Evolutionary conservation across 2,329 filamentous ascomycete genomes (phyloP).

Genomic region (Thelonectria blattea): DNA sequence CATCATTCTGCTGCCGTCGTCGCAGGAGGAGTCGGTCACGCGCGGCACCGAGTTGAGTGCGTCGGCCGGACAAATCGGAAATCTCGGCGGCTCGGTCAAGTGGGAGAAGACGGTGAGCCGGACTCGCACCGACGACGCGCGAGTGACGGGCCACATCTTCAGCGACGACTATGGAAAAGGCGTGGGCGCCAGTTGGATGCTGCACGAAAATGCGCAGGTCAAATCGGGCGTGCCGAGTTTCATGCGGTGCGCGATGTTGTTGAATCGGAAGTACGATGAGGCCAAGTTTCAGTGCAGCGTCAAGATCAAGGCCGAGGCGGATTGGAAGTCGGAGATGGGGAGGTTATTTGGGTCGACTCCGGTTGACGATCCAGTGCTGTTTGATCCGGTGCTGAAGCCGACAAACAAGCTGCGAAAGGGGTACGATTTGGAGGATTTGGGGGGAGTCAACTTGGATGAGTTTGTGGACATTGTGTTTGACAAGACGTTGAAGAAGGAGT

Average conservation of each 20-base stretch:
- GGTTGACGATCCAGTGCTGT: slow-evolving; percentile 6
- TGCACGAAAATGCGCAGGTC: slow-evolving; percentile 21
- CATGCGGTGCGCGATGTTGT: neutral
- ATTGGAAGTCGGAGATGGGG: slow-evolving; percentile 38
- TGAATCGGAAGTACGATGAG: slow-evolving; percentile 28
- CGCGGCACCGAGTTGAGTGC: neutral
- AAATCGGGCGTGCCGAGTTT: neutral
- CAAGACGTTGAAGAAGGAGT: neutral
- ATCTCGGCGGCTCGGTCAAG: neutral
- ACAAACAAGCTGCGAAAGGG: neutral
- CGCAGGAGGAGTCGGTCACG: neutral
- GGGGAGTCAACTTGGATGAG: neutral
- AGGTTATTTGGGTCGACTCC: slow-evolving; percentile 36
- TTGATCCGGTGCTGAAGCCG: neutral
- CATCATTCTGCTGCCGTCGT: neutral
- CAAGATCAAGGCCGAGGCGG: slow-evolving; percentile 36
- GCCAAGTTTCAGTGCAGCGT: slow-evolving; percentile 38
- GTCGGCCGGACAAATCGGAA: neutral
- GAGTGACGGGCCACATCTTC: slow-evolving; percentile 18
- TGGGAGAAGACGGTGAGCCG: neutral
- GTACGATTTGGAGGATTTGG: neutral
- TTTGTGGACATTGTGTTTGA: neutral
- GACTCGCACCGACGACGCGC: slow-evolving; percentile 1
- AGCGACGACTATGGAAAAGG: slow-evolving; percentile 29
- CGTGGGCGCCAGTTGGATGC: slow-evolving; percentile 26